Percentiles rank a stretch among this genome's conserved stretches.
Evolutionary conservation across 257 asterid genomes (phyloP).

Genomic region (Lantana camara): DNA sequence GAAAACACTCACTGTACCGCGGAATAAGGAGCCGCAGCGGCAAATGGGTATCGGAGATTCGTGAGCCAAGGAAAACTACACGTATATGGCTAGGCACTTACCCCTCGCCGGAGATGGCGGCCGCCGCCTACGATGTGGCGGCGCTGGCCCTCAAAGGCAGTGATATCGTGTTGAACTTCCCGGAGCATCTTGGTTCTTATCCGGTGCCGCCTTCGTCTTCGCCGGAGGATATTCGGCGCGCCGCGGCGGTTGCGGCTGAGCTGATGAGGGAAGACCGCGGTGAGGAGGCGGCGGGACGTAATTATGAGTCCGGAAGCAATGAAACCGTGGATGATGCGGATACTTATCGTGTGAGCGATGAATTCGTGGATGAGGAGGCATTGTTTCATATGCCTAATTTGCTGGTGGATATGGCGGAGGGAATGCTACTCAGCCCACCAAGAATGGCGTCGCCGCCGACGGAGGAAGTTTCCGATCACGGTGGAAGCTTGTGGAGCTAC

Average conservation of each 20-base stretch:
- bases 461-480: constrained; percentile 37
- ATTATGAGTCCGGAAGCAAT: background rate
- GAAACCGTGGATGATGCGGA: background rate
- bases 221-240: constrained; percentile 38
- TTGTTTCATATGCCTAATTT: constrained; percentile 50
- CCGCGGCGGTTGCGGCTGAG: constrained; percentile 44
- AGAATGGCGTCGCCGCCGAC: constrained; percentile 44
- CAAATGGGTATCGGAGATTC: constrained; percentile 61
- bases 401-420: constrained; percentile 56
- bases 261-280: constrained; percentile 21
- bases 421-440: constrained; percentile 58
- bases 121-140: constrained; percentile 54
- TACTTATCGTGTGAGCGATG: background rate
- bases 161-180: constrained; percentile 33
- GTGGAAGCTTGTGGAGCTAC: constrained; percentile 48
- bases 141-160: constrained; percentile 48
- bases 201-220: constrained; percentile 34
- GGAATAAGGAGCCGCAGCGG: constrained; percentile 54
- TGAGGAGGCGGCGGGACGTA: background rate
- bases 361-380: constrained; percentile 49
- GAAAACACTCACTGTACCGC: constrained; percentile 44
- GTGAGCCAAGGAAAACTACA: constrained; percentile 44
- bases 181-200: constrained; percentile 26
- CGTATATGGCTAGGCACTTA: constrained; percentile 56
- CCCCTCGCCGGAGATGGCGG: constrained; percentile 53